Base-by-base conservation (phyloP, 352 stramenopile genomes). In the Phytophthora sansomeana region DNA sequence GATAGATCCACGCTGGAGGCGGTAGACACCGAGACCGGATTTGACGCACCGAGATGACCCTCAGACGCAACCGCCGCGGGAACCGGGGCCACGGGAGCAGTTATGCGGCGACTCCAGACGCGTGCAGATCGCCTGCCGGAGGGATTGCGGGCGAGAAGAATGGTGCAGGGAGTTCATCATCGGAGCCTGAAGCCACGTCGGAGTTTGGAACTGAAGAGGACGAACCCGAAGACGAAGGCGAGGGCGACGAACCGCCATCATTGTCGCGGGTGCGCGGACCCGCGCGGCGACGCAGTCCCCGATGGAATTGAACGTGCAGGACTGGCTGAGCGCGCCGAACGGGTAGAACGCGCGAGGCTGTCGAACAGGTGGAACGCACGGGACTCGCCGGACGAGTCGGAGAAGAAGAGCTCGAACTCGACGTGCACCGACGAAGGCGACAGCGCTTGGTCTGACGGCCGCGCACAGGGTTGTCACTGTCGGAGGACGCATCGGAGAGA, bases 131-230 rank as follows among this genome's bases (percentile, higher is more conserved):
- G 10, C n/a, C n/a, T 1, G 35, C 32, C 1, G 49, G 49, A 4
- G 49, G 33, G 9, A 57, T 57, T 1, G 47, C 33, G 1, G 49
- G 49, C 7, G 49, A 21, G 19, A 57, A 57, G 33, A 46, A 57
- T 11, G 49, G 49, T 6, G 1, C 35, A 6, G 2, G 6, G 11
- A 32, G 5, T 9, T n/a, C 46, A 4, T 6, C 26, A 5, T 6
- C 28, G 35, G 11, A 9, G 35, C n/a, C n/a, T n/a, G n/a, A n/a
- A n/a, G n/a, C n/a, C n/a, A n/a, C n/a, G n/a, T n/a, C n/a, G n/a
- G n/a, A n/a, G n/a, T n/a, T n/a, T n/a, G n/a, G n/a, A n/a, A n/a
- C n/a, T n/a, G n/a, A n/a, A n/a, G n/a, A 17, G 10, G 35, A 17
- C 35, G 9, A 41, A 9, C 28, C 46, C 1, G 1, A 8, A 41